These are phyloP conservation scores for Trypanosoma boissoni DNA, from an alignment of 208 protist species.

Conservation along the genomic window DNA sequence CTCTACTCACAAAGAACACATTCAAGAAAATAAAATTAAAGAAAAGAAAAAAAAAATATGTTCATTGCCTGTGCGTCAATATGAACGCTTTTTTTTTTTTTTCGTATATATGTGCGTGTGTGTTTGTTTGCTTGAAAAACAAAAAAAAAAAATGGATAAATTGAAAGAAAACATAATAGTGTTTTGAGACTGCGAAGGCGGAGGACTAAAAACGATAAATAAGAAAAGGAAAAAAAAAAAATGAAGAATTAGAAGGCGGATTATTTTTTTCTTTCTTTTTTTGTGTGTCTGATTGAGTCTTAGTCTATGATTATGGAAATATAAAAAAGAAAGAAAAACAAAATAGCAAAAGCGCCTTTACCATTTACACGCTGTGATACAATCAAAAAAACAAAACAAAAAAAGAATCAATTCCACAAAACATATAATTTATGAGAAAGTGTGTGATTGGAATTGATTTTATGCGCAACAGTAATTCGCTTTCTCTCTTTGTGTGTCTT, in stretches of 20 bases:
- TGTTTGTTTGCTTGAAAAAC: background rate
- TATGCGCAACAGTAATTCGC: background rate
- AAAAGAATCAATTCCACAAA: no score
- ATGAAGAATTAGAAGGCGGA: background rate
- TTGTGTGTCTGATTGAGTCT: no score
- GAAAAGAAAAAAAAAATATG: background rate
- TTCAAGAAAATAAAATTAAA: background rate
- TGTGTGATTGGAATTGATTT: background rate
- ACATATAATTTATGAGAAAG: no score
- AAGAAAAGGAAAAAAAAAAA: background rate
- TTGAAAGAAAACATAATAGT: background rate
- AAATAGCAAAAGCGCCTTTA: no score
- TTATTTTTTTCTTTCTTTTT: constrained; percentile 5
- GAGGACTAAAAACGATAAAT: background rate
- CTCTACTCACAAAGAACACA: no score
- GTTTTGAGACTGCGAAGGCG: background rate
- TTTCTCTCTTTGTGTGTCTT: background rate
- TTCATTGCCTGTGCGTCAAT: background rate
- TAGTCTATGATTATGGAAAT: no score
- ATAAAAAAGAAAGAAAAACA: no score
- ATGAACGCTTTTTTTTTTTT: background rate
- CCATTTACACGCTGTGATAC: no score
- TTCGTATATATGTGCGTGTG: background rate
- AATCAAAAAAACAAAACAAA: no score
- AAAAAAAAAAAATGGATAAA: background rate